Conservation (phyloP, 805 yeast genomes). For the Pichia heedii region DNA sequence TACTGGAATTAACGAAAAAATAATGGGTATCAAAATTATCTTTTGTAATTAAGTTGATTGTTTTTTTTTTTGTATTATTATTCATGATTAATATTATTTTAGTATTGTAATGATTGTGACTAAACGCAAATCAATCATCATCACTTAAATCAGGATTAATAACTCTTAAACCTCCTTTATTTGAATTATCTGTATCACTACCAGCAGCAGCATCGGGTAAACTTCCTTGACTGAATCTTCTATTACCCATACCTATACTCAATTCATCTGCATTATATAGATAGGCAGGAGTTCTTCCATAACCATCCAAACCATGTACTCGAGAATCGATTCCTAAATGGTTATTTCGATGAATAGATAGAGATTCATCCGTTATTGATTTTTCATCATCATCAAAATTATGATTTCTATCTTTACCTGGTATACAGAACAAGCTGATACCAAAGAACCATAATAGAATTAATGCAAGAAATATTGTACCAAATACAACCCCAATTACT, state of each 20-base stretch:
- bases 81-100: background rate
- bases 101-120: background rate
- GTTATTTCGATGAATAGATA: conserved; percentile 1
- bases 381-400: conserved; percentile 18
- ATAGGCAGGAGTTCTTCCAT: conserved; percentile 9
- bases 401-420: conserved; percentile 16
- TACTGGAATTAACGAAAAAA: no score
- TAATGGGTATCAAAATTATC: no score
- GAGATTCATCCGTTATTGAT: conserved; percentile 6
- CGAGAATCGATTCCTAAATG: background rate
- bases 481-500: conserved; percentile 25
- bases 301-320: conserved; percentile 5
- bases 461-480: conserved; percentile 13
- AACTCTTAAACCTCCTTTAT: conserved; percentile 22
- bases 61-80: background rate
- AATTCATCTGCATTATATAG: conserved; percentile 11
- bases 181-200: conserved; percentile 9
- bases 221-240: conserved; percentile 28
- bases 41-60: no score
- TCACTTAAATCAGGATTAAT: conserved; percentile 27
- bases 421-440: conserved; percentile 7
- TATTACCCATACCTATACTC: conserved; percentile 13
- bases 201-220: conserved; percentile 29
- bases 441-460: conserved; percentile 16
- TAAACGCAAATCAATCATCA: conserved; percentile 1